Conservation (phyloP, 768 basidiomycete genomes). For the Termitomyces sp. region DNA sequence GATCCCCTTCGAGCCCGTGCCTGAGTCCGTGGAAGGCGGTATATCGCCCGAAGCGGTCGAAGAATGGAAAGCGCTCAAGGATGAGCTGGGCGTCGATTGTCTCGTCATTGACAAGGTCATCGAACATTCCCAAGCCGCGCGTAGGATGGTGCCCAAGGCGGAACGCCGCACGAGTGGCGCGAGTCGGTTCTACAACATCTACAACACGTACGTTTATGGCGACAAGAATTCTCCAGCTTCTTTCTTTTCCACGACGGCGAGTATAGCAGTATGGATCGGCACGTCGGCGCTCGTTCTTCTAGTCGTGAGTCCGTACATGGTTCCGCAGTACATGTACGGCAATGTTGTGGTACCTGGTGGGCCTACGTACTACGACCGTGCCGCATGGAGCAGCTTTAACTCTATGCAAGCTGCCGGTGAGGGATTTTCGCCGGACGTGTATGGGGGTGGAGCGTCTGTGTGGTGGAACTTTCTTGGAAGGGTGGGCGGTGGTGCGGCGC, state of each 20-base stretch:
- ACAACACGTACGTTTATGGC: constrained; percentile 65
- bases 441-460: constrained; percentile 36
- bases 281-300: constrained; percentile 58
- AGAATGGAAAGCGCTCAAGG: constrained; percentile 77
- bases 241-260: constrained; percentile 21
- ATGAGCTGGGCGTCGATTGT: constrained; percentile 75
- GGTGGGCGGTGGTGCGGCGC: constrained; percentile 68
- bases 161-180: constrained; percentile 19
- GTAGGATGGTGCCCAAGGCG: constrained; percentile 13
- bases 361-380: constrained; percentile 68
- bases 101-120: constrained; percentile 70
- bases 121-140: constrained; percentile 22
- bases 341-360: constrained; percentile 46
- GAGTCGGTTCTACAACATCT: constrained; percentile 77
- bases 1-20: constrained; percentile 30
- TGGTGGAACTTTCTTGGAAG: constrained; percentile 72
- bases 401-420: constrained; percentile 64
- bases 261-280: constrained; percentile 51
- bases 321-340: constrained; percentile 35
- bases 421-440: constrained; percentile 49
- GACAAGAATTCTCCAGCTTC: constrained; percentile 22
- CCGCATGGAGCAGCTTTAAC: constrained; percentile 78
- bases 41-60: constrained; percentile 63
- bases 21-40: constrained; percentile 33
- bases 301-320: constrained; percentile 54